phyloP scores from a whole-genome alignment of 2,329 filamentous ascomycete species.

The Nannizziopsis barbatae region DNA sequence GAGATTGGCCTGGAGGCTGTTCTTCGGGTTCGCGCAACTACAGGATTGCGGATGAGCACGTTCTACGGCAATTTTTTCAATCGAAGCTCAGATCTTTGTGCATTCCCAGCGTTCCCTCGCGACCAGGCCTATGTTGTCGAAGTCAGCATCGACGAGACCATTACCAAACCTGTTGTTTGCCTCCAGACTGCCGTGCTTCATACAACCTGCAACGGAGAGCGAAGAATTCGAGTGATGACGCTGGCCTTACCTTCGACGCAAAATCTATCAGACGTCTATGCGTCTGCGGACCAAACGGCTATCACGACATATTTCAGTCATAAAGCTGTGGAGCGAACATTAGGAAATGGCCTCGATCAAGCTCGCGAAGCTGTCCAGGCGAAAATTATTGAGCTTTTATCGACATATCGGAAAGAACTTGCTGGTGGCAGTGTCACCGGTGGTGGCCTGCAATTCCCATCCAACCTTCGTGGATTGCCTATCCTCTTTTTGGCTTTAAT shows the following conservation, averaged over 20 bases:
- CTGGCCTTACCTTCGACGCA: constrained; percentile 86
- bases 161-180: constrained; percentile 84
- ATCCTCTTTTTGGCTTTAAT: constrained; percentile 87
- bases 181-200: constrained; percentile 91
- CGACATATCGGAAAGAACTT: constrained; percentile 94
- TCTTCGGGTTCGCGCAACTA: constrained; percentile 86
- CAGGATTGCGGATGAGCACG: constrained; percentile 86
- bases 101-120: constrained; percentile 93
- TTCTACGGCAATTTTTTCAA: constrained; percentile 99
- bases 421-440: constrained; percentile 91
- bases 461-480: constrained; percentile 78
- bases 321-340: constrained; percentile 85
- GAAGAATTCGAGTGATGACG: constrained; percentile 88
- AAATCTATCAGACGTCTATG: constrained; percentile 80
- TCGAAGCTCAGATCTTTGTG: constrained; percentile 89
- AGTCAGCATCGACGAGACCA: constrained; percentile 90
- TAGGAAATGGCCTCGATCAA: constrained; percentile 77
- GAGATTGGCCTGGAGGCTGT: constrained; percentile 96
- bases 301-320: constrained; percentile 92
- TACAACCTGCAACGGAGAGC: constrained; percentile 94
- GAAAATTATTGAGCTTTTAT: constrained; percentile 83
- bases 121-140: constrained; percentile 97
- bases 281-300: constrained; percentile 86
- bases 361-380: constrained; percentile 82
- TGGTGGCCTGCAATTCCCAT: constrained; percentile 82